Evolutionary conservation across 2,329 filamentous ascomycete species (phyloP).

Genomic region (Chaetomium olivaceum): DNA sequence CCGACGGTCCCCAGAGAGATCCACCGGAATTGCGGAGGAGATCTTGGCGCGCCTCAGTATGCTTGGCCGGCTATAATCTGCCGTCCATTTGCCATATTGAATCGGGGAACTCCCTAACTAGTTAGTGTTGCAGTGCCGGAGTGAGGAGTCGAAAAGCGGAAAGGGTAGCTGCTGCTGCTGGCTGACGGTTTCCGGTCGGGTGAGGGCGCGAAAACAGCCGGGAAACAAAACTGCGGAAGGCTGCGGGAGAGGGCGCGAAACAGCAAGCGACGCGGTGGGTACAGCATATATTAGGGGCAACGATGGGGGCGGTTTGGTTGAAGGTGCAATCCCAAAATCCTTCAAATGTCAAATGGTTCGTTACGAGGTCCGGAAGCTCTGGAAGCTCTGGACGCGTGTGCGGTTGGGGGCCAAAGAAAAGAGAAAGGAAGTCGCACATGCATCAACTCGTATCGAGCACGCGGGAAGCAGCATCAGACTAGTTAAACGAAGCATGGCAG

Average conservation of each 20-base stretch:
- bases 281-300: neutral
- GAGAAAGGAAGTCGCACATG: neutral
- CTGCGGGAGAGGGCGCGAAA: neutral
- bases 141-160: neutral
- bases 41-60: constrained; percentile 4
- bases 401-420: neutral
- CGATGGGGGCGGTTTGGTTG: neutral
- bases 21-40: constrained; percentile 12
- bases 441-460: neutral
- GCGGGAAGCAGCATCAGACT: neutral
- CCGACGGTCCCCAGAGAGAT: neutral
- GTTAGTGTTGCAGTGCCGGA: neutral
- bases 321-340: neutral
- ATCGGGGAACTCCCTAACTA: neutral
- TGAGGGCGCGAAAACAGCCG: neutral
- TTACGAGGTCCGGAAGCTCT: neutral
- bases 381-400: neutral
- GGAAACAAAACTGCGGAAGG: neutral
- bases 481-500: neutral
- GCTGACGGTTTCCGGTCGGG: constrained; percentile 19
- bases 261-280: neutral
- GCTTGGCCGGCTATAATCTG: constrained; percentile 20
- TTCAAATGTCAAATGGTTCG: neutral
- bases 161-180: neutral
- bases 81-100: constrained; percentile 15